Conservation (phyloP, 169 alveolate genomes). For the Plasmodium inui region DNA sequence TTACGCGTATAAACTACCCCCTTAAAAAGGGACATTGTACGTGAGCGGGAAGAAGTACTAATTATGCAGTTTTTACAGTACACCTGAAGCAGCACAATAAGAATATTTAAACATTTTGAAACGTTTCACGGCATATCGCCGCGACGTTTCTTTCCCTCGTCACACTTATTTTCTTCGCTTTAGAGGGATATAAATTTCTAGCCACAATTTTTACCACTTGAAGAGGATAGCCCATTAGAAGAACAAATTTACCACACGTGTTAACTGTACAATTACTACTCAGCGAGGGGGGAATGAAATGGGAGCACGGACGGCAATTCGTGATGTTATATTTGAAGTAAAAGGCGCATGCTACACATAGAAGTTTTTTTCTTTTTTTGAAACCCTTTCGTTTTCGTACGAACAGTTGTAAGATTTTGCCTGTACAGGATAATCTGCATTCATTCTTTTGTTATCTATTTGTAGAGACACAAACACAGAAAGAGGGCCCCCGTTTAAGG, state of each 20-base stretch:
- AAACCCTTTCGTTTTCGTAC: neutral
- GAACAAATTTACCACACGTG: neutral
- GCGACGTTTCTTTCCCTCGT: neutral
- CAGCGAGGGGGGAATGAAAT: neutral
- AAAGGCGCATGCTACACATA: neutral
- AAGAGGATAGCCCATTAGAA: neutral
- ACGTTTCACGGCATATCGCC: neutral
- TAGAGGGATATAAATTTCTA: neutral
- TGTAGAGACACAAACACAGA: neutral
- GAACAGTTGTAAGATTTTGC: neutral
- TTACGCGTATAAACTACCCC: neutral
- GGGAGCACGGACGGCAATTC: neutral
- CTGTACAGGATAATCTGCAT: neutral
- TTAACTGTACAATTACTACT: neutral
- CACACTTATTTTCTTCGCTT: neutral
- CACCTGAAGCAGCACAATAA: neutral
- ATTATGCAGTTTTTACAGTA: neutral
- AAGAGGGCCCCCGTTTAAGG: neutral
- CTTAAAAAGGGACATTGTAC: neutral
- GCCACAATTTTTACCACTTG: neutral
- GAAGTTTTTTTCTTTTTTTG: constrained; percentile 1
- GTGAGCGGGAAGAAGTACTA: neutral
- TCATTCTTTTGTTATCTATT: neutral
- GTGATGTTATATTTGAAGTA: neutral
- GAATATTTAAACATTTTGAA: neutral